These are phyloP conservation scores for Royoungia palumana DNA, from an alignment of 768 basidiomycete species.

Conservation along the genomic window DNA sequence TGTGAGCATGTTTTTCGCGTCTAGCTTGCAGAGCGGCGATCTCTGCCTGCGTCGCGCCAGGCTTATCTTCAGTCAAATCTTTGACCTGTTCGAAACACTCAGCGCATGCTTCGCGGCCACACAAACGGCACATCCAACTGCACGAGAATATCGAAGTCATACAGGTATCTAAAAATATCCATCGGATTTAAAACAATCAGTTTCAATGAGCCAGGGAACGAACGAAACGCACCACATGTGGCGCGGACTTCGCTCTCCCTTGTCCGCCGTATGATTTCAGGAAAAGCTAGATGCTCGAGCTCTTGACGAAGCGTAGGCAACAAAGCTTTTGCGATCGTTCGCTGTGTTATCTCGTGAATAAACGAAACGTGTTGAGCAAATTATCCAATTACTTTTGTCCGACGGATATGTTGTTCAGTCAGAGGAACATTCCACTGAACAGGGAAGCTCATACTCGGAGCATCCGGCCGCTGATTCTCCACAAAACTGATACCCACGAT, in stretches of 20 bases:
- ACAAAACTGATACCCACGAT: constrained; percentile 69
- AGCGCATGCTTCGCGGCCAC: constrained; percentile 86
- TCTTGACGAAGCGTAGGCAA: constrained; percentile 66
- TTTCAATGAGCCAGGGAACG: constrained; percentile 1
- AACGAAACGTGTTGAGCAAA: background rate
- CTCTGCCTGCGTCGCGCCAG: constrained; percentile 46
- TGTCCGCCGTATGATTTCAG: constrained; percentile 64
- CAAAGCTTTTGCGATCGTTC: constrained; percentile 63
- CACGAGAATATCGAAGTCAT: constrained; percentile 90
- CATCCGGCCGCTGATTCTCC: constrained; percentile 56
- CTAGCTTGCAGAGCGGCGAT: constrained; percentile 47
- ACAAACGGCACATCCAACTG: constrained; percentile 87
- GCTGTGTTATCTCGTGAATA: constrained; percentile 37
- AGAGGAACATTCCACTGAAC: constrained; percentile 63
- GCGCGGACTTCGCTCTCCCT: constrained; percentile 81
- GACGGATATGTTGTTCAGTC: constrained; percentile 45
- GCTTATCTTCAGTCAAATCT: constrained; percentile 55
- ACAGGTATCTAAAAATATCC: constrained; percentile 69
- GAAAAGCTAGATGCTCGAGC: constrained; percentile 52
- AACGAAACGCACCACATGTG: constrained; percentile 65
- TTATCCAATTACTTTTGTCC: constrained; percentile 53
- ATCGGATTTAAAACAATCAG: constrained; percentile 7
- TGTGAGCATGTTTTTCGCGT: constrained; percentile 59
- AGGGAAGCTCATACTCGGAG: constrained; percentile 60
- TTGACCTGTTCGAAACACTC: constrained; percentile 75